Base-by-base conservation (phyloP, 2,329 filamentous ascomycete species). In the Aspergillus proliferans region DNA sequence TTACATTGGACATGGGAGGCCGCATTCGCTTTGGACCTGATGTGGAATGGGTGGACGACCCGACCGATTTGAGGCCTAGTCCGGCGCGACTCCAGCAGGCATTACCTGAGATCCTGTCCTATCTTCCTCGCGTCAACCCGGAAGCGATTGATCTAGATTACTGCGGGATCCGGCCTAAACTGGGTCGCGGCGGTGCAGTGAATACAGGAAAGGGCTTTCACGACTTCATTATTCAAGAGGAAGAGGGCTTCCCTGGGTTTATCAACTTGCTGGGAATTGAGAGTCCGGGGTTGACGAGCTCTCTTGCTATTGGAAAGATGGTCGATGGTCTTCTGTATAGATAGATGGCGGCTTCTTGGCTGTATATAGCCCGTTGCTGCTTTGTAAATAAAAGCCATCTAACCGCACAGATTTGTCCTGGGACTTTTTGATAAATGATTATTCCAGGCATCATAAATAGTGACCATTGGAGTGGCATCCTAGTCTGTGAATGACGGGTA, bases 221-320 rank as follows among this genome's bases (percentile, higher is more conserved):
- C 53, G 93, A 98, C 67, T 97, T 98, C 64, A 76, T 88, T 14
- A 85, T 98, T 42, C 70, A 77, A 52, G 81, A 79, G 58, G 91
- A 95, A 69, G 80, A 88, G 1, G 90, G 87, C 0, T 90, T 81
- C 60, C 72, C 80, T 2, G 91, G 88, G 2, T 96, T 92, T 79
- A 79, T 97, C 7, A 96, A 96, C 73, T 66, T 97, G 57, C 64
- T 97, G 58, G 92, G 90, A 0, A 96, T 96, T 58, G 92, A 97
- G 75, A 95, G 88, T 68, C 92, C 92, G 0, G 92, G 92, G 4
- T 71, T 97, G 67, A 97, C 92, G 43, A 93, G 88, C 66, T 83
- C 80, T 58, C 71, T 97, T 71, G 90, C 90, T 1, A 92, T 96
- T 69, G 91, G 78, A 3, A 88, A 95, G 63, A 79, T 81, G 74